A percentile compares a stretch with the other conserved stretches of the same genome.
phyloP scores from a whole-genome alignment of 2,329 filamentous ascomycete species.

The Colletotrichum gigasporum region DNA sequence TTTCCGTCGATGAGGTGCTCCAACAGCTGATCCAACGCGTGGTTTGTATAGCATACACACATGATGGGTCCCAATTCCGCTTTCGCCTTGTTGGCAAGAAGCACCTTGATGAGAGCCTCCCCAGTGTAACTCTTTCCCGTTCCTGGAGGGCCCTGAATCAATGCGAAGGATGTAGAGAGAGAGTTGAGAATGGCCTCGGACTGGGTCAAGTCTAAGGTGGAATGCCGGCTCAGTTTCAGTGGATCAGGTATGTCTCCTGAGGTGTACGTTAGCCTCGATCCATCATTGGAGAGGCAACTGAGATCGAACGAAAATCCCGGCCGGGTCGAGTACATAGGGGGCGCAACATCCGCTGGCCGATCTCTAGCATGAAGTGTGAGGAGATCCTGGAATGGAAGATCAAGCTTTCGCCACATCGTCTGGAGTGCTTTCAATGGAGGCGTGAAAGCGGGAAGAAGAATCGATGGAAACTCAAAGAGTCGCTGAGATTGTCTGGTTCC shows the following conservation, averaged over 20 bases:
- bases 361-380: conserved; percentile 45
- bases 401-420: conserved; percentile 51
- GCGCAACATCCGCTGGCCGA: conserved; percentile 35
- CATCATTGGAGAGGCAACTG: conserved; percentile 39
- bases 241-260: conserved; percentile 31
- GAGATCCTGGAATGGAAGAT: conserved; percentile 60
- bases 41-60: conserved; percentile 61
- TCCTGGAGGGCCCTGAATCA: conserved; percentile 77
- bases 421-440: conserved; percentile 67
- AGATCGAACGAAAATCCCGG: conserved; percentile 61
- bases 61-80: conserved; percentile 59
- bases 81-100: conserved; percentile 53
- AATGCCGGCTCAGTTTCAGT: conserved; percentile 40
- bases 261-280: conserved; percentile 34
- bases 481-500: conserved; percentile 31
- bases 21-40: conserved; percentile 65
- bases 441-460: conserved; percentile 66
- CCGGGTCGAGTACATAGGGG: conserved; percentile 60
- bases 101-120: conserved; percentile 64
- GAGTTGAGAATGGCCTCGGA: conserved; percentile 61
- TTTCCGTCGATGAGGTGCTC: conserved; percentile 64
- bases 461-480: conserved; percentile 70
- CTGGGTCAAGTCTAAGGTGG: conserved; percentile 62
- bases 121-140: conserved; percentile 75
- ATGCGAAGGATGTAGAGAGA: conserved; percentile 61